These are phyloP conservation scores for Ceratobasidium sp. DNA, from an alignment of 1,284 basidiomycete species.

Conservation along the genomic window DNA sequence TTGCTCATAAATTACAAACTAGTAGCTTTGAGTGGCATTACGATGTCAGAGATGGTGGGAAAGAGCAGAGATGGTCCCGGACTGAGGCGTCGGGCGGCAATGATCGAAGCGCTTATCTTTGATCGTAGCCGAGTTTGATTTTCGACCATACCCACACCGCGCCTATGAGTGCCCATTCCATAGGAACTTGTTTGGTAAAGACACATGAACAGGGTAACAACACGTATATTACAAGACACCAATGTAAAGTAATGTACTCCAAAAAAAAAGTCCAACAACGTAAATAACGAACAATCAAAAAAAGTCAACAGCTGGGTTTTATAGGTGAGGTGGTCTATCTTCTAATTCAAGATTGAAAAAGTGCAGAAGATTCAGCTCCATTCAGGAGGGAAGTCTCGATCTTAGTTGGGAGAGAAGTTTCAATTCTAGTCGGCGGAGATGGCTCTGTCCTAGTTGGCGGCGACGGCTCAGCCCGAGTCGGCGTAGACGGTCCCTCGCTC, in stretches of 20 bases:
- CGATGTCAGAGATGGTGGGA: too few species aligned
- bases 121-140: too few species aligned
- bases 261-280: not conserved
- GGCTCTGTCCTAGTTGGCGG: not conserved
- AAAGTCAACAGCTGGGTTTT: not conserved
- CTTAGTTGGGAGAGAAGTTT: not conserved
- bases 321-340: not conserved
- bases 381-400: not conserved
- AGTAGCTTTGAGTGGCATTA: too few species aligned
- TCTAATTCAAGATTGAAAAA: not conserved
- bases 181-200: too few species aligned
- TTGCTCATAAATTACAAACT: too few species aligned
- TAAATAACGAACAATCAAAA: not conserved
- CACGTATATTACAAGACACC: not conserved
- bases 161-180: too few species aligned
- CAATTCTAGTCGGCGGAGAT: not conserved
- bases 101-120: too few species aligned
- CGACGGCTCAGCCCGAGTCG: slow-evolving; percentile 9
- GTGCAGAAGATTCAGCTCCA: not conserved
- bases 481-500: slow-evolving; percentile 20
- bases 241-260: slow-evolving; percentile 8
- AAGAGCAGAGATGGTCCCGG: too few species aligned
- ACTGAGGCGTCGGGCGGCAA: too few species aligned
- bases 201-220: not conserved
- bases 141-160: too few species aligned